Evolutionary conservation across 2,329 filamentous ascomycete species (phyloP).

Genomic region (Ophiostoma sp.): DNA sequence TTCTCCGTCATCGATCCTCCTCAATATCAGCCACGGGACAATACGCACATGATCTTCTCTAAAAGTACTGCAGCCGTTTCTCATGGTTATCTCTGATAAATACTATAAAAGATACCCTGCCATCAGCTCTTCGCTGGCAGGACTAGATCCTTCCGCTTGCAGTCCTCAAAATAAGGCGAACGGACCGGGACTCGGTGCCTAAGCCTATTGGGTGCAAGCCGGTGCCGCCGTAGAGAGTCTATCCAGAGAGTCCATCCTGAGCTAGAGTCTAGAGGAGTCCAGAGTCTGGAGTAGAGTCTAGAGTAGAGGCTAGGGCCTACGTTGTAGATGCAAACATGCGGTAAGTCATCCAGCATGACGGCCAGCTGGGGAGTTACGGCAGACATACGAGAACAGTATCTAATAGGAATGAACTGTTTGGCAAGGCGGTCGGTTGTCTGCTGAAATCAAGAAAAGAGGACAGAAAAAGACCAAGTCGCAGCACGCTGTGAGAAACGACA

Average conservation of each 20-base stretch:
- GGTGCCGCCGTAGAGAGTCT: not conserved
- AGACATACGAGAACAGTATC: no score
- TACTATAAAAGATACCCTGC: not conserved
- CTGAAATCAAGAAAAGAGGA: not conserved
- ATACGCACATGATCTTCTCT: no score
- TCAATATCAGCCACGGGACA: no score
- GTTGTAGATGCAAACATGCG: not conserved
- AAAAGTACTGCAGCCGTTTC: no score
- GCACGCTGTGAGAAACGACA: no score
- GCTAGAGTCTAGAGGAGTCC: not conserved
- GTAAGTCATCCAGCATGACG: not conserved
- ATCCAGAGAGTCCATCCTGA: not conserved
- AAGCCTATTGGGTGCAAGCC: constrained; percentile 17
- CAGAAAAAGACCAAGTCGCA: not conserved
- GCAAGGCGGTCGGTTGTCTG: not conserved
- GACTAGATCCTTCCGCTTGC: not conserved
- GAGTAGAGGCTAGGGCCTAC: not conserved
- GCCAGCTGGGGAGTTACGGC: no score
- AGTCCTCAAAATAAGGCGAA: constrained; percentile 8
- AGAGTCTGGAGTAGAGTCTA: not conserved
- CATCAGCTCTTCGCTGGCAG: constrained; percentile 11
- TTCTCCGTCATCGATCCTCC: no score
- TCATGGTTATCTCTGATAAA: not conserved
- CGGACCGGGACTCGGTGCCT: constrained; percentile 16
- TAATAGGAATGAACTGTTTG: not conserved